These are phyloP conservation scores for Fusarium coffeatum DNA, from an alignment of 2,329 filamentous ascomycete species.

Conservation along the genomic window DNA sequence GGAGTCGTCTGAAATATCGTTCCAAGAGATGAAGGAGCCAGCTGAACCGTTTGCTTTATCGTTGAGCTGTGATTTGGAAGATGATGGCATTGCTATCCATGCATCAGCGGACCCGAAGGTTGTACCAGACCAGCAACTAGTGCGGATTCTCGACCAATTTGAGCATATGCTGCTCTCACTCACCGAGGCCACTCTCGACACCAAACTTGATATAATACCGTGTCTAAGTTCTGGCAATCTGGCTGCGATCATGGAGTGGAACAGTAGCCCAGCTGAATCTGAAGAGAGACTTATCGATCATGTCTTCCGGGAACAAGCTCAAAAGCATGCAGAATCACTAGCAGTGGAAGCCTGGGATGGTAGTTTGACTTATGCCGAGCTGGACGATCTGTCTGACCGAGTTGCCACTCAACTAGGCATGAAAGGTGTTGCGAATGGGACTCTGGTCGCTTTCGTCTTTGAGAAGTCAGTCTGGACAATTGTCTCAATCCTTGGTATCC, in stretches of 20 bases:
- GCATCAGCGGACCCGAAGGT: background rate
- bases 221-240: background rate
- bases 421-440: background rate
- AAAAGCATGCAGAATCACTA: background rate
- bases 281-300: background rate
- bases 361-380: background rate
- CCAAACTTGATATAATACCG: background rate
- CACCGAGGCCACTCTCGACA: background rate
- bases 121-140: background rate
- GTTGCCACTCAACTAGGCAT: background rate
- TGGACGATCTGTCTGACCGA: background rate
- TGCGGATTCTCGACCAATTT: background rate
- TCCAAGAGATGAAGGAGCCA: background rate
- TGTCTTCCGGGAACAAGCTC: background rate
- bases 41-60: background rate
- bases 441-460: background rate
- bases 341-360: background rate
- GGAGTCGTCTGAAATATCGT: background rate
- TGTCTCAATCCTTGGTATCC: background rate
- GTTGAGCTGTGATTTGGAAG: background rate
- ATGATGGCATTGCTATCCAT: background rate
- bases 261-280: background rate
- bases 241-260: background rate
- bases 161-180: background rate
- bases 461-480: background rate